Evolutionary conservation across 441 rosid species (phyloP).

Genomic region (Omphalea diandra): DNA sequence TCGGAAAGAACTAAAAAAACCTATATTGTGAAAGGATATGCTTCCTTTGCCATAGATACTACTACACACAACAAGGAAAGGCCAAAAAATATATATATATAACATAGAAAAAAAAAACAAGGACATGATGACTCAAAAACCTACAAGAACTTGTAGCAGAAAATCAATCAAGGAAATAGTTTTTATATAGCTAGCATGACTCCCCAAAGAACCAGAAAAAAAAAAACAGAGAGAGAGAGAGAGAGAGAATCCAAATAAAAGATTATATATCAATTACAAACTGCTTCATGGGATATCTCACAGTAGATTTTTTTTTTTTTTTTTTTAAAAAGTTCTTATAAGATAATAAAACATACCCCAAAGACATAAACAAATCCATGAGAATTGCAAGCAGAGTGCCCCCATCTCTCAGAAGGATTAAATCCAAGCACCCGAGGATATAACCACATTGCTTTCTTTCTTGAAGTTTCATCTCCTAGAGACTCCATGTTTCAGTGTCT

Average conservation of each 20-base stretch:
- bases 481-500: conserved; percentile 38
- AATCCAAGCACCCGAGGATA: conserved; percentile 57
- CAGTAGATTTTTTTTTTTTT: too few species aligned
- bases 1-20: conserved; percentile 29
- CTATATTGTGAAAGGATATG: conserved; percentile 27
- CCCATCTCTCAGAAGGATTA: conserved; percentile 80
- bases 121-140: not conserved
- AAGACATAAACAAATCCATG: conserved; percentile 57
- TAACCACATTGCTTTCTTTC: conserved; percentile 67
- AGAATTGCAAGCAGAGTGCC: conserved; percentile 70
- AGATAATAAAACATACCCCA: conserved; percentile 46
- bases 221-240: not conserved
- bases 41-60: conserved; percentile 33
- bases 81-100: not conserved
- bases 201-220: not conserved
- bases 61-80: conserved; percentile 6
- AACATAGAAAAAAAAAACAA: not conserved
- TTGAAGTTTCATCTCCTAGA: conserved; percentile 38
- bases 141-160: not conserved
- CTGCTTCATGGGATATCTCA: not conserved
- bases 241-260: too few species aligned
- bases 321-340: not conserved
- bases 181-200: not conserved
- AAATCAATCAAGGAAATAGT: not conserved
- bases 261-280: not conserved